These are phyloP conservation scores for Septoria petroselini DNA, from an alignment of 2,329 filamentous ascomycete species.

Conservation along the genomic window DNA sequence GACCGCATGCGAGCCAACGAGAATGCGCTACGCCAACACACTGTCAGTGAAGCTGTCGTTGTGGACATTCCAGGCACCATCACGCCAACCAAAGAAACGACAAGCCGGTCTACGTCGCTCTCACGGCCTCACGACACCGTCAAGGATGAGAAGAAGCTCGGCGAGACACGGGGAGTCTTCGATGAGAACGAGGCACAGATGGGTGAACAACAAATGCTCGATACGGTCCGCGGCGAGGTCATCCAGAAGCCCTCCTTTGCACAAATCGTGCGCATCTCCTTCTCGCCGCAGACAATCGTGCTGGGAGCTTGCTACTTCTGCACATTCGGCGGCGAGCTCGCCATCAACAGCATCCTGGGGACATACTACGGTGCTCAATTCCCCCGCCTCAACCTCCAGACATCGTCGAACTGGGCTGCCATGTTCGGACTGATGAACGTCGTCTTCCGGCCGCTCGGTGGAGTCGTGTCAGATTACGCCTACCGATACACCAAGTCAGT, in stretches of 20 bases:
- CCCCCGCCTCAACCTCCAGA: slow-evolving; percentile 51
- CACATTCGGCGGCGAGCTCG: slow-evolving; percentile 59
- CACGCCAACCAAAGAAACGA: slow-evolving; percentile 40
- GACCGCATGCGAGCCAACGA: slow-evolving; percentile 62
- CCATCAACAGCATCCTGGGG: slow-evolving; percentile 60
- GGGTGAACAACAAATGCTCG: slow-evolving; percentile 53
- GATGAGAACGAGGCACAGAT: slow-evolving; percentile 44
- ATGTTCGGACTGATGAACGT: slow-evolving; percentile 76
- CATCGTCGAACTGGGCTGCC: slow-evolving; percentile 61
- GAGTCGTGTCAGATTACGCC: slow-evolving; percentile 56
- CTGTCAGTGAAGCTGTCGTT: slow-evolving; percentile 43
- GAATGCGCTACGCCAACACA: slow-evolving; percentile 52
- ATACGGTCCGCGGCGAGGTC: slow-evolving; percentile 59
- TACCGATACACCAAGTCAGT: slow-evolving; percentile 52
- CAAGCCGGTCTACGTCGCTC: slow-evolving; percentile 26
- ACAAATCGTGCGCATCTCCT: slow-evolving; percentile 59
- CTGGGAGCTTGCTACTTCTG: slow-evolving; percentile 57
- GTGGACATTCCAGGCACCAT: slow-evolving; percentile 53
- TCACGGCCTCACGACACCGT: slow-evolving; percentile 35
- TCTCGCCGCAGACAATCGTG: slow-evolving; percentile 58
- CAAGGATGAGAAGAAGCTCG: slow-evolving; percentile 42
- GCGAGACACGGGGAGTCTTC: slow-evolving; percentile 40
- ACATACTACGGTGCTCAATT: slow-evolving; percentile 59
- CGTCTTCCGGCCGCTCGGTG: slow-evolving; percentile 63
- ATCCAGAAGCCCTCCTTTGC: slow-evolving; percentile 59